Evolutionary conservation across 1,284 basidiomycete genomes (phyloP), one percentile per base, ranked within the genome.

Genomic region (Stereum hirsutum): DNA sequence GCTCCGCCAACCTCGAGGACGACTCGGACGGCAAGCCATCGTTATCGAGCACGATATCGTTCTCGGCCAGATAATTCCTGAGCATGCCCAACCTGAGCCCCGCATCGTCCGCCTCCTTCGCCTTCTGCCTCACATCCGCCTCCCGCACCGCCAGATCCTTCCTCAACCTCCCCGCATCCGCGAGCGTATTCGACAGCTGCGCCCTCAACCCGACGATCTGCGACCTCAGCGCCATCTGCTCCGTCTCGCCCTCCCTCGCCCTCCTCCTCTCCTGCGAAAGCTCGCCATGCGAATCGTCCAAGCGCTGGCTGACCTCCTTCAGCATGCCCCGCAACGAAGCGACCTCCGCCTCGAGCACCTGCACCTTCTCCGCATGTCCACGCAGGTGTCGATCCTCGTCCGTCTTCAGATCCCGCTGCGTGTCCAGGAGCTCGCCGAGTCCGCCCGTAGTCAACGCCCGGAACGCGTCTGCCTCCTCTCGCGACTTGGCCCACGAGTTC

Each of bases 391-490:
- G 78, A 49, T 88, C 84, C 56, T 92, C 87, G 56, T 91, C 88
- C 11, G 80, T 75, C 56, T 74, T 77, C 42, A 89, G 69, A 52
- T 89, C 85, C 31, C 81, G 79, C 64, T 92, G 88, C 2, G 82
- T 78, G 56, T 90, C 87, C 39, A 96, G 68, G 11, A 97, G 67
- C 55, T 93, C 81, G 26, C 90, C 89, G 2, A 97, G 71, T 49
- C 82, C 75, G 33, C 84, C 82, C 0, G 88, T 90, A 2, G 90
- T 93, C 36, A 93, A 68, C 7, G 81, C 81, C 39, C 90, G 74
- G 59, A 92, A 79, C 2, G 81, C 79, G 57, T 92, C 89, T 4
- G 89, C 88, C 65, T 96, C 92, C 61, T 94, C 89, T 8, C 90
- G 78, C 31, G 89, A 89, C 59, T 87, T 87, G 24, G 87, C 76